A percentile compares a stretch with the other conserved stretches of the same genome.
Conservation (phyloP, 805 yeast genomes). For the Jamesozyma hellenica region DNA sequence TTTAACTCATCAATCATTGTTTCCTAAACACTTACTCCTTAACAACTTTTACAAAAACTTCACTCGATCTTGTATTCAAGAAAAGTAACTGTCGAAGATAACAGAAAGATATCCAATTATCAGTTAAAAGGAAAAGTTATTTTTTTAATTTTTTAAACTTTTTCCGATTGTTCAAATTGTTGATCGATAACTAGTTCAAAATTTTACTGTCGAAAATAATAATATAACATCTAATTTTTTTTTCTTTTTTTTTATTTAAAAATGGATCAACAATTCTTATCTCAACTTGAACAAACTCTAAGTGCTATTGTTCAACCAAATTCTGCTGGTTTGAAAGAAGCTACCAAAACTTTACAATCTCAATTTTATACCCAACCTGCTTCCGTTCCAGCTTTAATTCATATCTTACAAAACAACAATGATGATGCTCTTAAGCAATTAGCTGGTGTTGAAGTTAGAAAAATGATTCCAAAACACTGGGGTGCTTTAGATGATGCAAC, state of each 20-base stretch:
- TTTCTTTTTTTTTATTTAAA: slow-evolving; percentile 1
- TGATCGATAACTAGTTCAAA: not conserved
- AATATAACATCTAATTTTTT: too few relatives aligned
- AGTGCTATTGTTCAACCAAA: slow-evolving; percentile 74
- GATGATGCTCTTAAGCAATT: slow-evolving; percentile 73
- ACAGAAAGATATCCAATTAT: too few relatives aligned
- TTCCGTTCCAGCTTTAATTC: slow-evolving; percentile 74
- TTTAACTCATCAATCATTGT: not conserved
- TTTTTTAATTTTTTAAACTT: not conserved
- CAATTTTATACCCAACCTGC: slow-evolving; percentile 64
- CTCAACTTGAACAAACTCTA: slow-evolving; percentile 69
- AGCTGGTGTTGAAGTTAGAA: slow-evolving; percentile 95
- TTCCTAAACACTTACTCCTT: too few relatives aligned
- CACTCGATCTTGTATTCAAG: too few relatives aligned
- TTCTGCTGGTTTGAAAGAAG: slow-evolving; percentile 69
- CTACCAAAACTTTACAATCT: slow-evolving; percentile 61
- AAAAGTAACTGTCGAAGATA: too few relatives aligned
- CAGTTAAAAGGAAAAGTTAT: too few relatives aligned
- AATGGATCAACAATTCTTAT: slow-evolving; percentile 65
- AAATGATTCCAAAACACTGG: slow-evolving; percentile 71
- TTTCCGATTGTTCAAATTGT: not conserved
- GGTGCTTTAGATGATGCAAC: slow-evolving; percentile 32
- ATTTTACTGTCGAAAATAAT: not conserved
- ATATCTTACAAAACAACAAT: slow-evolving; percentile 60
- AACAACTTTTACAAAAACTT: too few relatives aligned